Evolutionary conservation across 1,139 yeast genomes (phyloP).

Genomic region (Hemisphaericaspora xylanilytica): DNA sequence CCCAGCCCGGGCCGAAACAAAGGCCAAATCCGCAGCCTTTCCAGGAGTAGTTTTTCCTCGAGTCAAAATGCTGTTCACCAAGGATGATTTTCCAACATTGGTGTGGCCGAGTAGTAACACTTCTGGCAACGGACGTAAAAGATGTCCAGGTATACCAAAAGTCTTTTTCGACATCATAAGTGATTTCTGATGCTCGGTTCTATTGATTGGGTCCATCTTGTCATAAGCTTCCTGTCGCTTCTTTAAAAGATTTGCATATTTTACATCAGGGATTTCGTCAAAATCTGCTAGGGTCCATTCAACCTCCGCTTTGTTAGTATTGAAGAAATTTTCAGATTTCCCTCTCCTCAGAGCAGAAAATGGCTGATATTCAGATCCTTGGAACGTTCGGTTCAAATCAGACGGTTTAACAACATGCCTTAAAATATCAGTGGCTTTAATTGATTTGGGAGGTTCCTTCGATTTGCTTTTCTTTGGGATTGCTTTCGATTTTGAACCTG

Average conservation of each 20-base stretch:
- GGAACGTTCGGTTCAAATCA: slow-evolving; percentile 8
- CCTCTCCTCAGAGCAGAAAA: slow-evolving; percentile 13
- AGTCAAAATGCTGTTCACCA: slow-evolving; percentile 55
- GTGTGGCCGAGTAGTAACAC: slow-evolving; percentile 74
- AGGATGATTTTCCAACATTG: slow-evolving; percentile 80
- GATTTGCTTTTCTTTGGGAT: not conserved
- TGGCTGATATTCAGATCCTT: slow-evolving; percentile 6
- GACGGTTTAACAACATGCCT: slow-evolving; percentile 9
- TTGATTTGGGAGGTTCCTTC: slow-evolving; percentile 7
- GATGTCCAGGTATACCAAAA: slow-evolving; percentile 31
- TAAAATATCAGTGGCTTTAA: not conserved
- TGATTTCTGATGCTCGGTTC: slow-evolving; percentile 20
- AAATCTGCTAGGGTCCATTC: slow-evolving; percentile 62
- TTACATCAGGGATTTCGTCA: slow-evolving; percentile 58
- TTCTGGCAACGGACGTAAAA: slow-evolving; percentile 53
- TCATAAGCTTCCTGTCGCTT: slow-evolving; percentile 14
- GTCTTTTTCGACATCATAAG: slow-evolving; percentile 20
- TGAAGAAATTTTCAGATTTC: slow-evolving; percentile 38
- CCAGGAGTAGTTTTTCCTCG: slow-evolving; percentile 14
- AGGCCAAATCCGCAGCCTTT: slow-evolving; percentile 42
- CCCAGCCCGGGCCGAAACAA: slow-evolving; percentile 63
- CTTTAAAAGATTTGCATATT: slow-evolving; percentile 30
- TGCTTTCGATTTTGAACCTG: slow-evolving; percentile 8
- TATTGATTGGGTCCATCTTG: slow-evolving; percentile 20
- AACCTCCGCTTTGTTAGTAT: slow-evolving; percentile 38